Base-by-base conservation (phyloP, 495 filamentous ascomycete genomes). In the Penicillium tannophilum region DNA sequence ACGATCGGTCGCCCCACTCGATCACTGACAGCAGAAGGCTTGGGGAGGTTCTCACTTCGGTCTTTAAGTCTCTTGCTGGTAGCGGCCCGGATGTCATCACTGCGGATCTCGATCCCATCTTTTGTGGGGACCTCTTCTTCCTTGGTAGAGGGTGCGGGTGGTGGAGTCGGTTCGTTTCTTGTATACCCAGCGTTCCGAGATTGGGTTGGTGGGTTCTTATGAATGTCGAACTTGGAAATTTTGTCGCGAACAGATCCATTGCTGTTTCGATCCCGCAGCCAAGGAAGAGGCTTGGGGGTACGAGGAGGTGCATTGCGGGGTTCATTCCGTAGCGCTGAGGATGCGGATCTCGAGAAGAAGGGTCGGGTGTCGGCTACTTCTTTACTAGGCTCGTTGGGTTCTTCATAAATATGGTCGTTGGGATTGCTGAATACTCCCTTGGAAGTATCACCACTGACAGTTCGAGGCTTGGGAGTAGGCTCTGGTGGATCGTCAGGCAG, bases 1-100 rank as follows among this genome's bases (percentile, higher is more conserved):
- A 97, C 91, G 72, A 97, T 97, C 52, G 91, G 92, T 65, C 92
- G 84, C 53, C 90, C 90, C 54, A 88, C 85, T 60, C 80, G 87
- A 73, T 95, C 86, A 75, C 90, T 94, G 69, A 97, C 91, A 42
- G 90, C 83, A 30, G 89, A 89, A 63, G 92, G 92, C 66, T 86
- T 92, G 5, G 92, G 92, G 31, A 97, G 75, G 63, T 89, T 93
- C 50, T 88, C 74, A 66, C 92, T 96, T 64, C 92, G 86, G 69
- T 96, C 91, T 61, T 84, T 90, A 56, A 92, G 78, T 69, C 75
- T 87, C 82, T 92, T 94, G 76, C 88, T 92, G n/a, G 92, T 97
- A n/a, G 92, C 92, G 53, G 87, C 83, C 30, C 87, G 82, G 55
- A 97, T 92, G 48, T 97, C 92, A 45, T 95, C 90, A 61, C 90